Percentiles rank a stretch among this genome's conserved stretches.
These are phyloP conservation scores for Cystobasidium tubakii DNA, from an alignment of 768 basidiomycete genomes.

Conservation along the genomic window DNA sequence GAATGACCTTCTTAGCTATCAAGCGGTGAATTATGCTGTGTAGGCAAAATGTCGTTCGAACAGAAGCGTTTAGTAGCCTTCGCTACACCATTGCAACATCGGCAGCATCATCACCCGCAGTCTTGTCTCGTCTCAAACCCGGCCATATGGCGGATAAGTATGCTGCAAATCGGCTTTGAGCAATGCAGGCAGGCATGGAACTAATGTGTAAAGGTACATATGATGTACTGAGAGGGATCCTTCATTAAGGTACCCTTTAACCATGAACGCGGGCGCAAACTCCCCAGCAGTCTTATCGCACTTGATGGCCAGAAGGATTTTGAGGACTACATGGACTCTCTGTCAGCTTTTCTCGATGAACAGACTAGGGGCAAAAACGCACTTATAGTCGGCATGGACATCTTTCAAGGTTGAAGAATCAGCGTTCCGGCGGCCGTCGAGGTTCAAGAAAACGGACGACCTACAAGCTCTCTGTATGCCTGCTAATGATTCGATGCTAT, in stretches of 20 bases:
- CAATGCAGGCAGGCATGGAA: too few species aligned
- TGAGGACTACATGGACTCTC: not conserved
- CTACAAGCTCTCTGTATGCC: constrained; percentile 24
- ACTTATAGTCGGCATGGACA: constrained; percentile 35
- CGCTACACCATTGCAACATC: too few species aligned
- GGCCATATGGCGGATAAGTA: too few species aligned
- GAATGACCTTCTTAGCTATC: constrained; percentile 59
- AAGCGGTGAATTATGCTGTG: constrained; percentile 15
- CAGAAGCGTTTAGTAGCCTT: too few species aligned
- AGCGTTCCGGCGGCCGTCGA: not conserved
- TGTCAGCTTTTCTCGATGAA: not conserved
- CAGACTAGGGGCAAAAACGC: not conserved
- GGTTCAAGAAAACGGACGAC: not conserved
- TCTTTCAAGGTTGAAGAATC: not conserved
- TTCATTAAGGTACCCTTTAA: too few species aligned
- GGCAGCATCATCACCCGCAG: not conserved
- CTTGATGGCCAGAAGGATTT: constrained; percentile 30
- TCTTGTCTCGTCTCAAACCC: too few species aligned
- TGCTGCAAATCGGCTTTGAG: too few species aligned
- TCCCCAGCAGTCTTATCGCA: too few species aligned
- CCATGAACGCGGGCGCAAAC: too few species aligned
- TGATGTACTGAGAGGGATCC: too few species aligned
- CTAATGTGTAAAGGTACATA: too few species aligned
- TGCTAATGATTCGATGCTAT: constrained; percentile 26
- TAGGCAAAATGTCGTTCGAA: too few species aligned